Evolutionary conservation across 2,329 filamentous ascomycete species (phyloP).

Genomic region (Cladosporium austrohemisphaericum): DNA sequence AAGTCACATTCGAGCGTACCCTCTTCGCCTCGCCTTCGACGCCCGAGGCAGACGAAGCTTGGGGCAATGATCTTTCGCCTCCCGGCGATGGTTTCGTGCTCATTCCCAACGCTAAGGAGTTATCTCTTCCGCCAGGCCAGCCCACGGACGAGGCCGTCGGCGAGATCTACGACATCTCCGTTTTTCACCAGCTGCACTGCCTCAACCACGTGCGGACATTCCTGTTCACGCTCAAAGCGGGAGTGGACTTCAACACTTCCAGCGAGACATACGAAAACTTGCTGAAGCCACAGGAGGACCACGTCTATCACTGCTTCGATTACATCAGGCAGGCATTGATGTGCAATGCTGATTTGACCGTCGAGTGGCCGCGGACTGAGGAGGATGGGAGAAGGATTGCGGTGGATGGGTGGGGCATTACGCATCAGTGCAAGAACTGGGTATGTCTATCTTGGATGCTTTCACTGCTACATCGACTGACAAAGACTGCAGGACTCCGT

Average conservation of each 20-base stretch:
- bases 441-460: constrained; percentile 18
- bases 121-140: constrained; percentile 29
- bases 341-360: constrained; percentile 28
- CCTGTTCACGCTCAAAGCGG: constrained; percentile 25
- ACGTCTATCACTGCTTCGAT: constrained; percentile 30
- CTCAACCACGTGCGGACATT: constrained; percentile 31
- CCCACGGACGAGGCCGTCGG: constrained; percentile 14
- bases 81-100: constrained; percentile 34
- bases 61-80: constrained; percentile 25
- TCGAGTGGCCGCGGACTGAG: constrained; percentile 32
- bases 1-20: constrained; percentile 26
- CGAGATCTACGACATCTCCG: constrained; percentile 32
- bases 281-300: constrained; percentile 25
- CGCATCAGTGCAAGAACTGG: constrained; percentile 31
- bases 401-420: constrained; percentile 34
- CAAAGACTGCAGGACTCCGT: constrained; percentile 12
- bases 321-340: constrained; percentile 29
- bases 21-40: constrained; percentile 24
- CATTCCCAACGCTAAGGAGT: constrained; percentile 23
- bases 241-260: constrained; percentile 20
- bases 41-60: constrained; percentile 28
- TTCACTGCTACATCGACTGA: neutral
- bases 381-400: constrained; percentile 29
- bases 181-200: constrained; percentile 37
- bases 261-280: constrained; percentile 21